These are phyloP conservation scores for Eudorina sp. DNA, from an alignment of 139 green algal genomes.

Conservation along the genomic window DNA sequence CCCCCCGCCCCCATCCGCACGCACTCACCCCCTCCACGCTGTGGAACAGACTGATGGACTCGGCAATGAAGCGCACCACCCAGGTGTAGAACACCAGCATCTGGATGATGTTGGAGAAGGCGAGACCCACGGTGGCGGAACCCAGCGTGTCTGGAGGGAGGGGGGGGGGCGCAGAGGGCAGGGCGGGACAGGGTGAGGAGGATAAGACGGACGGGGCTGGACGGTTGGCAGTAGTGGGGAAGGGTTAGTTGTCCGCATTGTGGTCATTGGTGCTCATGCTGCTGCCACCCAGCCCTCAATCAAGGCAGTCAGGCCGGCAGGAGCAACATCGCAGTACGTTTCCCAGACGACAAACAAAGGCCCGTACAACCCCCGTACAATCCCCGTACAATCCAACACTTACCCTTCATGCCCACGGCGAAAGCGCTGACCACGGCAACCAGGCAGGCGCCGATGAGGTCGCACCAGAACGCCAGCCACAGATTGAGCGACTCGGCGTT, in stretches of 20 bases:
- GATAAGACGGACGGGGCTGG: no score
- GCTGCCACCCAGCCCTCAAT: no score
- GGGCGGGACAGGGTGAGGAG: not conserved
- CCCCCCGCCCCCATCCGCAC: not conserved
- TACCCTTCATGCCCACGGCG: conserved; percentile 59
- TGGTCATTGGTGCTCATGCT: no score
- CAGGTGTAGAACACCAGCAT: conserved; percentile 73
- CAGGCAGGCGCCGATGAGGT: conserved; percentile 74
- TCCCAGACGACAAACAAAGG: no score
- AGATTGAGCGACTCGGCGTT: conserved; percentile 73
- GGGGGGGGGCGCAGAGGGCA: not conserved
- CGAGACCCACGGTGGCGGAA: conserved; percentile 67
- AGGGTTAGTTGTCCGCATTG: no score
- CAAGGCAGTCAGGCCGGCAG: no score
- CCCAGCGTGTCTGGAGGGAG: conserved; percentile 48
- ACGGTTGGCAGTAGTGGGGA: no score
- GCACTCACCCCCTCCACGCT: conserved; percentile 60
- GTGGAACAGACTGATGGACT: conserved; percentile 61
- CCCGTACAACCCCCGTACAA: not conserved
- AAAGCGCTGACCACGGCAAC: conserved; percentile 71
- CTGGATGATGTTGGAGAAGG: conserved; percentile 78
- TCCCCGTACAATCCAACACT: no score
- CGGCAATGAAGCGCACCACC: conserved; percentile 66
- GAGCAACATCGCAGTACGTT: no score
- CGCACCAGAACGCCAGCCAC: conserved; percentile 78